Conservation (phyloP, 2,329 filamentous ascomycete species). For the Fusarium buharicum region DNA sequence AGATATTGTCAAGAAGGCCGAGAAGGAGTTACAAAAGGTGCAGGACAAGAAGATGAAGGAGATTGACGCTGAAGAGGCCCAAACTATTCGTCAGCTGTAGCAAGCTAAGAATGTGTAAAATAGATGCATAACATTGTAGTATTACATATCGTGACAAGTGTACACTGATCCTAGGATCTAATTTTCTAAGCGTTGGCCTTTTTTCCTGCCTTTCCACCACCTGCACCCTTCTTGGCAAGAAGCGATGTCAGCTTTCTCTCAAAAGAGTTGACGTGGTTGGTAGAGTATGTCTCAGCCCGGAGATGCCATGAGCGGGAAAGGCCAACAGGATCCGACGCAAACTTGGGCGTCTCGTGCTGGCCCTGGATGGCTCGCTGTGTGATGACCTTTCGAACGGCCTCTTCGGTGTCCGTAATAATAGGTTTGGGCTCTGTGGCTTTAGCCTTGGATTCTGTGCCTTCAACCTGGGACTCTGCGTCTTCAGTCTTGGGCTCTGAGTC, state of each 20-base stretch:
- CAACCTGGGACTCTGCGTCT: slow-evolving; percentile 23
- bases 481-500: slow-evolving; percentile 30
- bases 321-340: slow-evolving; percentile 49
- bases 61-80: slow-evolving; percentile 62
- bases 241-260: slow-evolving; percentile 54
- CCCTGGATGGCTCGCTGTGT: slow-evolving; percentile 50
- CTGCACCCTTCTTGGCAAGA: slow-evolving; percentile 36
- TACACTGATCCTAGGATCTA: slow-evolving; percentile 42
- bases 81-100: slow-evolving; percentile 55
- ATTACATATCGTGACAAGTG: slow-evolving; percentile 46
- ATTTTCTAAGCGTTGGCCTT: slow-evolving; percentile 41
- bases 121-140: slow-evolving; percentile 42
- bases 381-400: slow-evolving; percentile 49
- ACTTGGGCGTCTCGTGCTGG: slow-evolving; percentile 51
- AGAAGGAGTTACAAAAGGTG: slow-evolving; percentile 59
- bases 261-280: slow-evolving; percentile 51
- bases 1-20: slow-evolving; percentile 62
- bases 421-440: slow-evolving; percentile 36
- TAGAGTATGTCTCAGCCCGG: slow-evolving; percentile 52
- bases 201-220: slow-evolving; percentile 38
- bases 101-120: slow-evolving; percentile 9
- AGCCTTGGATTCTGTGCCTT: slow-evolving; percentile 29
- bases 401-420: slow-evolving; percentile 49
- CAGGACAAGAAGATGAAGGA: slow-evolving; percentile 65
- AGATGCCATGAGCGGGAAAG: slow-evolving; percentile 53